Conservation (phyloP, 148 eudicot genomes). For the Amaranthus hypochondriacus region DNA sequence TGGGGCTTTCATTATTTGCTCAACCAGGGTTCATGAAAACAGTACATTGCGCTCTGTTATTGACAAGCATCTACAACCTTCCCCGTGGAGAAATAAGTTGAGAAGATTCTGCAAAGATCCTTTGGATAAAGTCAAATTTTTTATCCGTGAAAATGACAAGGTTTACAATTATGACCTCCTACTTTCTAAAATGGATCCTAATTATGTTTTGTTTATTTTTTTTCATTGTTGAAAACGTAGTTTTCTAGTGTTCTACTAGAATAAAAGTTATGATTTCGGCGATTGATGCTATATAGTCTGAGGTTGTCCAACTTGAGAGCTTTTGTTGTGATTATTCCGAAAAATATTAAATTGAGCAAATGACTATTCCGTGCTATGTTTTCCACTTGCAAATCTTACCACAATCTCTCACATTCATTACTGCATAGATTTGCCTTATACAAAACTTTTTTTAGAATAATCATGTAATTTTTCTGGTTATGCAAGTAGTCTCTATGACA, state of each 20-base stretch:
- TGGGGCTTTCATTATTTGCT: conserved; percentile 9
- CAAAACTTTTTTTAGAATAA: no score
- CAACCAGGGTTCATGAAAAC: conserved; percentile 61
- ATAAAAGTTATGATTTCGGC: no score
- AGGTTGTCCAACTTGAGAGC: no score
- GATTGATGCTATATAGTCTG: no score
- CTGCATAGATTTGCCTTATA: no score
- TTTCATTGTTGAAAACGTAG: not conserved
- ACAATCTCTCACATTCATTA: no score
- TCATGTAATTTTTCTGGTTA: no score
- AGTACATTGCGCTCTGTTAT: conserved; percentile 54
- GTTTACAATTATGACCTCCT: conserved; percentile 25
- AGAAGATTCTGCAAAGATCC: conserved; percentile 66
- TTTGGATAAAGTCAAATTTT: conserved; percentile 61
- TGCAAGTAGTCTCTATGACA: no score
- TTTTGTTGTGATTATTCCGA: not conserved
- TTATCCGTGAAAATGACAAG: conserved; percentile 73
- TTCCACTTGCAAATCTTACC: not conserved
- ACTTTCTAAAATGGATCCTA: not conserved
- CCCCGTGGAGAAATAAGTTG: conserved; percentile 75
- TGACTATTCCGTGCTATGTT: not conserved
- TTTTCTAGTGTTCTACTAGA: not conserved
- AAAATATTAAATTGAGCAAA: not conserved
- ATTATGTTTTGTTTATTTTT: no score
- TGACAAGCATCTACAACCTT: conserved; percentile 70